Evolutionary conservation across 1,284 basidiomycete species (phyloP), one percentile per base, ranked within the genome.

Genomic region (Rhizoctonia solani): DNA sequence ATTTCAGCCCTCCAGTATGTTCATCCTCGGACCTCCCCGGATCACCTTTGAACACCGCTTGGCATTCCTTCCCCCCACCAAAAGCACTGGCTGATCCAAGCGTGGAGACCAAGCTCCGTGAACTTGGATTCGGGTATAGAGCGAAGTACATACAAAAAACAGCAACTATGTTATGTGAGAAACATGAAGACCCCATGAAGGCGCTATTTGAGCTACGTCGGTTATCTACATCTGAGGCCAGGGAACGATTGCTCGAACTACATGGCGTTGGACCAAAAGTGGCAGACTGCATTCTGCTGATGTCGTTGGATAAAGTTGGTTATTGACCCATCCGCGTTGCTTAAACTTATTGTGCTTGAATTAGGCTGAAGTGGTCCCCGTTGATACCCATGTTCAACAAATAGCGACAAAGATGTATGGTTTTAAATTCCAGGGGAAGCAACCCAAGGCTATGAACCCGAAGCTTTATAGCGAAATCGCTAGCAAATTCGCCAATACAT

Each of bases 231-330:
- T 73, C 75, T 0, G 82, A 83, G 25, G 93, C 92, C 16, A 81
- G 95, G 67, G 81, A 83, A 37, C 85, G 90, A 70, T 81, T 99
- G 21, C 78, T 97, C 41, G 87, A 83, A 73, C 86, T 94, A 71
- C 85, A 92, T 49, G 97, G 97, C 0, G 93, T 99, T 0, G 97
- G 97, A 0, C 85, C 94, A 37, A 99, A 99, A 77, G 95, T 98
- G 0, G 93, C 92, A 0, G 96, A 98, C 75, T 99, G 97, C 74
- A 83, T 99, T 34, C 79, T 98, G 61, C 80, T 99, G 25, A 98
- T 99, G 92, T 94, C 93, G 72, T 77, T 98, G 66, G 93, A 98
- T 77, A 94, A 97, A 83, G 90, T 91, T 72, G 5, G 77, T 71
- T 2, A 4, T 21, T 32, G 1, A 44, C 37, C 9, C 4, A 25